Base-by-base conservation (phyloP, 2,329 filamentous ascomycete genomes). In the Aurifilum marmelostoma region DNA sequence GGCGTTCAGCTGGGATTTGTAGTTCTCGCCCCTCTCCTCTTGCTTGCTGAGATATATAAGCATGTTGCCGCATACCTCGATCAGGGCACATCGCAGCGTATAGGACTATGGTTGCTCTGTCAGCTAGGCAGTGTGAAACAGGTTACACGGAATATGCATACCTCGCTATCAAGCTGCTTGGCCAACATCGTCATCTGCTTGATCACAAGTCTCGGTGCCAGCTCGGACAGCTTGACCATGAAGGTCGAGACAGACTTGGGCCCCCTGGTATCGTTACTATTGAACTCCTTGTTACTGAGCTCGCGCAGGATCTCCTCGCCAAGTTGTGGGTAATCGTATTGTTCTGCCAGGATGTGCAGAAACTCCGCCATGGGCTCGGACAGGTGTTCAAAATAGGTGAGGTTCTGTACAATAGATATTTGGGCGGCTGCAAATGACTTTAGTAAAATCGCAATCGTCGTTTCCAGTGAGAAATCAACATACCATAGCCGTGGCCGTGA, bases 361-460 rank as follows among this genome's bases (percentile, higher is more conserved):
- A 99, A 97, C 78, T 99, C 97, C 41, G 96, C 96, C 96, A 99
- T 99, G 1, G 96, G 96, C 77, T 99, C 96, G 0, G 96, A 95
- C n/a, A 99, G 83, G 79, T 99, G 96, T 80, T 99, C 96, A 75
- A 98, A 99, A 78, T 99, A 99, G 6, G 96, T 97, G 73, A 99
- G 82, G 77, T 96, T 98, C 79, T 99, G 96, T 67, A 98, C 94
- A 75, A 99, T 97, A 60, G 94, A 97, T 62, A 97, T 98, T 85
- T 99, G 96, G 1, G 96, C 96, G 65, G 92, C 93, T 97, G 75
- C 11, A 54, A 11, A 32, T 7, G 1, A 32, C 61, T 72, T 83
- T 67, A 81, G 77, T 72, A 75, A 29, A 72, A 69, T 24, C 62
- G 29, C 24, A 61, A 27, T 29, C 34, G 8, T 47, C 24, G n/a